Evolutionary conservation across 2,329 filamentous ascomycete genomes (phyloP).

Genomic region (Xylaria sp.): DNA sequence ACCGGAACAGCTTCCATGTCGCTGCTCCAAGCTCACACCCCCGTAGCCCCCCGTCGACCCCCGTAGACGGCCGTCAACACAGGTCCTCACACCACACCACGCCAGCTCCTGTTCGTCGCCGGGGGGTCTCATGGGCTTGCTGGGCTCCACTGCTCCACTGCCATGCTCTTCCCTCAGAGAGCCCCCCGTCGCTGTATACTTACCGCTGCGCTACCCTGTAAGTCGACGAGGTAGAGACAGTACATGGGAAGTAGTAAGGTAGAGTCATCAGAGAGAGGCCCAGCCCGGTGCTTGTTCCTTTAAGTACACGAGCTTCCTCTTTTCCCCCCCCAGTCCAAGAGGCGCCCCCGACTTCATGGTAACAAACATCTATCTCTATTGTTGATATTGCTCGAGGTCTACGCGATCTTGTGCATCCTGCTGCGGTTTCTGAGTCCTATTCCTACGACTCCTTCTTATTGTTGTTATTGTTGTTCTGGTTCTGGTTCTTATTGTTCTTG

Average conservation of each 20-base stretch:
- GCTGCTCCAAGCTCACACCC: constrained; percentile 41
- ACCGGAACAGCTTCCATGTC: constrained; percentile 48
- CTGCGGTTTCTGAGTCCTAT: constrained; percentile 38
- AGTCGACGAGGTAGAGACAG: too few species aligned
- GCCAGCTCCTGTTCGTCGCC: constrained; percentile 45
- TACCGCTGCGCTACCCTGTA: constrained; percentile 23
- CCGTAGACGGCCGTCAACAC: constrained; percentile 40
- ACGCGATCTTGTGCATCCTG: constrained; percentile 42
- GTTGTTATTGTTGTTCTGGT: constrained; percentile 6
- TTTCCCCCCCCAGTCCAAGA: constrained; percentile 40
- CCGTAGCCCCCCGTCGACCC: constrained; percentile 39
- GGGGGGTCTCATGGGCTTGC: constrained; percentile 43
- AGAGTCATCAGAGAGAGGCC: constrained; percentile 26
- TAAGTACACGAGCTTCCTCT: constrained; percentile 47
- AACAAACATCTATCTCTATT: constrained; percentile 46
- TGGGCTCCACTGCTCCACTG: constrained; percentile 47
- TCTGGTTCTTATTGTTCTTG: constrained; percentile 19
- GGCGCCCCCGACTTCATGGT: constrained; percentile 44
- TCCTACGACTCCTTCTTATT: too few species aligned
- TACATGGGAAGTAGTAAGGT: too few species aligned
- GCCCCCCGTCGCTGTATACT: constrained; percentile 40
- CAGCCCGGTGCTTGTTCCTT: constrained; percentile 38
- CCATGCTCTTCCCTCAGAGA: constrained; percentile 39
- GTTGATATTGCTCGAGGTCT: constrained; percentile 44
- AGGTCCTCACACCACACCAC: constrained; percentile 44